Conservation (phyloP, 1,139 yeast genomes). For the Zygosaccharomyces sapae region DNA sequence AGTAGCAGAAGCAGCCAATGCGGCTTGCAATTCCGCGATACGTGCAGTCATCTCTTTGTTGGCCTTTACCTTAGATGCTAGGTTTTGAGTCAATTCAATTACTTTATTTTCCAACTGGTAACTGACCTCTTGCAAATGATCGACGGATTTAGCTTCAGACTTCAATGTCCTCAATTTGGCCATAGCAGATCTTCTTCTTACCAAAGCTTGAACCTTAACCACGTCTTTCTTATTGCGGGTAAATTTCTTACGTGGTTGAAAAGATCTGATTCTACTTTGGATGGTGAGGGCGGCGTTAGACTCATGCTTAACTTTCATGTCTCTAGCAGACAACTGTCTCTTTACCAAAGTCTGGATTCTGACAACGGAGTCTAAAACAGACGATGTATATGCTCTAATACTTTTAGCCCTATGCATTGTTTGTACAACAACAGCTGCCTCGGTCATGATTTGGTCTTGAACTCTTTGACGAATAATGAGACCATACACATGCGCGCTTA, state of each 20-base stretch:
- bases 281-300: constrained; percentile 62
- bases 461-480: constrained; percentile 54
- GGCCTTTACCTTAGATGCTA: constrained; percentile 73
- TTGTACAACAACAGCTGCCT: constrained; percentile 72
- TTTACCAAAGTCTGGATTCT: constrained; percentile 66
- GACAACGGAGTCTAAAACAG: constrained; percentile 50
- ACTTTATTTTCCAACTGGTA: constrained; percentile 93
- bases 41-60: constrained; percentile 67
- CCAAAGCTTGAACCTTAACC: constrained; percentile 68
- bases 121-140: constrained; percentile 84
- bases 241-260: constrained; percentile 30
- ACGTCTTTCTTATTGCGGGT: constrained; percentile 44
- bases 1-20: constrained; percentile 55
- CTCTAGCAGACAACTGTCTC: constrained; percentile 57
- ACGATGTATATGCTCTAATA: constrained; percentile 46
- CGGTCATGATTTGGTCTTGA: constrained; percentile 53
- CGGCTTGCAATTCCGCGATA: constrained; percentile 52
- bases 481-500: constrained; percentile 68
- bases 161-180: constrained; percentile 60
- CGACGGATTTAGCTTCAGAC: constrained; percentile 85
- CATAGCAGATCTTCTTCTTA: constrained; percentile 73
- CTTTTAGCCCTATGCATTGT: constrained; percentile 63
- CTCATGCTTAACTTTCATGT: constrained; percentile 46
- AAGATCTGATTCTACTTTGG: constrained; percentile 47
- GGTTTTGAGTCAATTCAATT: constrained; percentile 82